These are phyloP conservation scores for Umbelopsis vinacea DNA, from an alignment of 192 early-diverging fungal genomes.

Conservation along the genomic window DNA sequence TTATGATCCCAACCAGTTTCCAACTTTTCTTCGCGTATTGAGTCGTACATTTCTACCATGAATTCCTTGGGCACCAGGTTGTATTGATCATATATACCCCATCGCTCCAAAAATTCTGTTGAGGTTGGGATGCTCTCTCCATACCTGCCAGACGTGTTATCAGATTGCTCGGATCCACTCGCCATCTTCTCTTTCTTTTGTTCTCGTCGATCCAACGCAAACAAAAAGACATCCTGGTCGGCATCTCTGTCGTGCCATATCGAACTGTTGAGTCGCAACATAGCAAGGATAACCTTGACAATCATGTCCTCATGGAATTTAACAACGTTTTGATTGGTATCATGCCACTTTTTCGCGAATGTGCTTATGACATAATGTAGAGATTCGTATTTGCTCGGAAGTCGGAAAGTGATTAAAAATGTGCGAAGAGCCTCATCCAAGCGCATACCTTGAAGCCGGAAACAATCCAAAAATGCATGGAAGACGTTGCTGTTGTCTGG, in stretches of 20 bases:
- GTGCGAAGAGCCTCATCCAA: conserved; percentile 66
- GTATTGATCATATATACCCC: conserved; percentile 42
- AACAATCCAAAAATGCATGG: conserved; percentile 57
- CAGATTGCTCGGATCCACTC: not conserved
- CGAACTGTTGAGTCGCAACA: conserved; percentile 66
- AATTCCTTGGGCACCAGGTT: conserved; percentile 38
- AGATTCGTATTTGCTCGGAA: conserved; percentile 52
- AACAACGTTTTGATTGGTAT: conserved; percentile 60
- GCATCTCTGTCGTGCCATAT: conserved; percentile 55
- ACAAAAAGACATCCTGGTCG: conserved; percentile 43
- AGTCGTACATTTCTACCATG: conserved; percentile 46
- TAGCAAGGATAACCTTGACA: conserved; percentile 63
- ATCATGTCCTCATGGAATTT: conserved; percentile 58
- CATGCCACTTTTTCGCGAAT: conserved; percentile 68
- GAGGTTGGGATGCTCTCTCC: not conserved
- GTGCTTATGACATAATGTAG: conserved; percentile 60
- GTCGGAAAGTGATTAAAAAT: conserved; percentile 52
- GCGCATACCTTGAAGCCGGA: conserved; percentile 55
- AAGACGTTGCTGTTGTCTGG: conserved; percentile 60
- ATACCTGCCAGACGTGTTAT: not conserved
- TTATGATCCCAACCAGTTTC: conserved; percentile 53
- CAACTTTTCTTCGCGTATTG: conserved; percentile 48
- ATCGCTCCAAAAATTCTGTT: conserved; percentile 35
- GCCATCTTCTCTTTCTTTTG: conserved; percentile 4
- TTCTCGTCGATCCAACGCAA: conserved; percentile 38